Base-by-base conservation (phyloP, 371 early-diverging fungal species). In the Fennellomyces sp. region DNA sequence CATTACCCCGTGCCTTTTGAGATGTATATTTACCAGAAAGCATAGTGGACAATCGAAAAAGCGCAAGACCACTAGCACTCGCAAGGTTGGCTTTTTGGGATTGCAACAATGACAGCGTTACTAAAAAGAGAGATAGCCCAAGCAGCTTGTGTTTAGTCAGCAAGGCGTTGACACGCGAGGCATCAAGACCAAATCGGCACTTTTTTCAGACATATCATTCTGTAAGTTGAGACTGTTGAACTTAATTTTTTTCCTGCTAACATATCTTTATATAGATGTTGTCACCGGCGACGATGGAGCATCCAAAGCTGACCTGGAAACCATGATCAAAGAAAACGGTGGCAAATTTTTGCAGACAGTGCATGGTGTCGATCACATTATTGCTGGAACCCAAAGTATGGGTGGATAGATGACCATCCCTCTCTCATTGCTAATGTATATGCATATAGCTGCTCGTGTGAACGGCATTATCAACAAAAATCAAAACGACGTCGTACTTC, bases 171-270 rank as follows among this genome's bases (percentile, higher is more conserved):
- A 86, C 52, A 69, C 75, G 4, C 67, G 68, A 11, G 50, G 65
- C 0, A 68, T 85, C 11, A 69, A 64, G 45, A 57, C 66, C 29
- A 70, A 64, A 42, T 73, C 79, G 8, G 67, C 64, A 11, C 42
- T 91, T 15, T 90, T 93, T 65, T 68, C 74, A 17, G 82, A 80
- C 12, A 64, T 81, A 33, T 76, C 80, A n/a, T 80, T 93, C 39
- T 89, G 80, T 70, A 84, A 62, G 84, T 47, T 11, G 30, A 42
- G 13, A 5, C 12, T 47, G 38, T 17, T 17, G n/a, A n/a, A n/a
- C n/a, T n/a, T n/a, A n/a, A 45, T 45, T 0, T 23, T 15, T 45
- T 10, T 45, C 10, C 23, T n/a, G 23, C 17, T 45, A 45, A 23
- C 21, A 2, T 1, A 21, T 21, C 7, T 45, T 13, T 57, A 19